Base-by-base conservation (phyloP, 768 basidiomycete genomes). In the Hygrocybe coccinea region DNA sequence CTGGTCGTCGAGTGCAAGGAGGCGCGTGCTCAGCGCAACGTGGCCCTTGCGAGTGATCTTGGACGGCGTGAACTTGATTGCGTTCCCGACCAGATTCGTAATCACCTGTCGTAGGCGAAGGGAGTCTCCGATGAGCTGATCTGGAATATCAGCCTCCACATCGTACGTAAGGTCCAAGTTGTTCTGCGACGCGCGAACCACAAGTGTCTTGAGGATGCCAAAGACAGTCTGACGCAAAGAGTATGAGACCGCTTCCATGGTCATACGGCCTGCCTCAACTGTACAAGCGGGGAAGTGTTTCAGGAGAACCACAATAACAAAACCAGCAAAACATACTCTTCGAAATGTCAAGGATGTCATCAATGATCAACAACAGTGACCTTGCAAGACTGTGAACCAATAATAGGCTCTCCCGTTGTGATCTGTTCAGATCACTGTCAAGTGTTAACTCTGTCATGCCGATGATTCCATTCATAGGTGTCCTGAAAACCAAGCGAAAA, bases 231-330 rank as follows among this genome's bases (percentile, higher is more conserved):
- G 87, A n/a, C 97, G 89, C 25, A 97, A 80, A 9, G 95, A 97
- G 73, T 95, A 99, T 2, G 95, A 88, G n/a, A 97, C 95, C 25
- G 91, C 87, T 73, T 99, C 97, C 89, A 99, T 97, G 2, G 94
- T 98, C 97, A 99, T 99, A 11, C 95, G 89, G 44, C 97, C 97
- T 38, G 95, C 97, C 72, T 99, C 97, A 65, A 98, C 95, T 97
- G 63, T 7, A 61, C 44, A 24, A 11, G 3, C 49, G 48, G 62
- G 59, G 56, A 63, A 54, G 47, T 6, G 58, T 61, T 45, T 55
- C 33, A 62, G 58, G 58, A 44, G 60, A 50, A 47, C 17, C 14
- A 36, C 36, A 37, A n/a, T 39, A 29, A 19, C 34, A 3, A 43
- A n/a, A 33, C 29, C 43, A 29, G 7, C 14, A 50, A 6, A 21